Percentiles rank a stretch among this genome's conserved stretches.
These are phyloP conservation scores for Roridomyces roridus DNA, from an alignment of 768 basidiomycete genomes.

Conservation along the genomic window DNA sequence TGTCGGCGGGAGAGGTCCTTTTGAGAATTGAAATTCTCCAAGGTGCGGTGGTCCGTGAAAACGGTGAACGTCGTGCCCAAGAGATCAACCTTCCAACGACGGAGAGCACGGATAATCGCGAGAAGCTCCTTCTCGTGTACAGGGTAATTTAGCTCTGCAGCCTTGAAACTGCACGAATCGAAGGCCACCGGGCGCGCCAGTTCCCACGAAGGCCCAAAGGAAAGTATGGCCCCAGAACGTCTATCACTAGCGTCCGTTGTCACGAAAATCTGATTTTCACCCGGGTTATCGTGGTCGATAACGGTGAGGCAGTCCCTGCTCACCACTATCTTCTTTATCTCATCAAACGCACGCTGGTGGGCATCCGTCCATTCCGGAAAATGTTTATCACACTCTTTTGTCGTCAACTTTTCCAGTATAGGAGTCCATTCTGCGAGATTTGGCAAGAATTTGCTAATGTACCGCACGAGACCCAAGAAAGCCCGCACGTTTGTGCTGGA, in stretches of 20 bases:
- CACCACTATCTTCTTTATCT: slow-evolving; percentile 36
- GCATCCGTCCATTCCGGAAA: slow-evolving; percentile 24
- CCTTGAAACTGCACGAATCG: slow-evolving; percentile 30
- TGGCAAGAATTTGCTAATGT: slow-evolving; percentile 30
- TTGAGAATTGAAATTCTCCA: slow-evolving; percentile 36
- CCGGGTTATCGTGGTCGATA: slow-evolving; percentile 38
- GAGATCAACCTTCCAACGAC: slow-evolving; percentile 26
- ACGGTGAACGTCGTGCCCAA: slow-evolving; percentile 25
- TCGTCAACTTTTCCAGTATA: not conserved
- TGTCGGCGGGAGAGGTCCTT: slow-evolving; percentile 32
- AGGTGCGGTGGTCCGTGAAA: slow-evolving; percentile 39
- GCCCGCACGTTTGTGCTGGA: slow-evolving; percentile 21
- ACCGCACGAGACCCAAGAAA: slow-evolving; percentile 31
- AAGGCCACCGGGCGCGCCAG: slow-evolving; percentile 36
- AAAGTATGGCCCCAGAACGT: slow-evolving; percentile 33
- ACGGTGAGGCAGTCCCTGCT: slow-evolving; percentile 31
- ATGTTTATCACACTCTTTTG: not conserved
- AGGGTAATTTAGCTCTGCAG: slow-evolving; percentile 36
- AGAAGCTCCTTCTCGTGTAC: slow-evolving; percentile 22
- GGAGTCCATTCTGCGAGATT: slow-evolving; percentile 24
- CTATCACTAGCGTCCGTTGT: slow-evolving; percentile 34
- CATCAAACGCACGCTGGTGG: slow-evolving; percentile 33
- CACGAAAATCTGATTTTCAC: slow-evolving; percentile 38
- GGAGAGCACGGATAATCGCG: slow-evolving; percentile 33
- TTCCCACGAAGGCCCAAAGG: slow-evolving; percentile 31